These are phyloP conservation scores for Scheffersomyces ergatensis DNA, from an alignment of 805 yeast genomes.

Conservation along the genomic window DNA sequence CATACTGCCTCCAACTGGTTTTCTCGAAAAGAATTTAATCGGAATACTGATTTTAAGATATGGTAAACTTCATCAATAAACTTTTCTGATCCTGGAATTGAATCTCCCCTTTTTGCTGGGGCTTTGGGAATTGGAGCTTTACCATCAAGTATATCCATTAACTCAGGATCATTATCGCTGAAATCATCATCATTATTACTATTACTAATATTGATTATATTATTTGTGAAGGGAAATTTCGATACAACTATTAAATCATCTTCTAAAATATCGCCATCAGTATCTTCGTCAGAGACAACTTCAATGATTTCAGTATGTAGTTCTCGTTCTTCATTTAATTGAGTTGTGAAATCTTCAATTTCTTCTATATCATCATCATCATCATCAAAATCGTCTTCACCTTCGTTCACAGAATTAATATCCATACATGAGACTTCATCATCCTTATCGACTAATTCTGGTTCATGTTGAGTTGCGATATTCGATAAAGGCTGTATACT, in stretches of 20 bases:
- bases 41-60: conserved; percentile 58
- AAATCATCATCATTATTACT: conserved; percentile 16
- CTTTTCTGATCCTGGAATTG: conserved; percentile 34
- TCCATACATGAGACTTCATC: neutral
- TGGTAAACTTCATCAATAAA: conserved; percentile 72
- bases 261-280: conserved; percentile 22
- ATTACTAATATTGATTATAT: neutral
- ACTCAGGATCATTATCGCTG: conserved; percentile 35
- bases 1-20: conserved; percentile 87
- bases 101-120: conserved; percentile 10
- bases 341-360: conserved; percentile 27
- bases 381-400: conserved; percentile 1
- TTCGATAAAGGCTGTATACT: neutral
- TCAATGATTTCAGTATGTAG: conserved; percentile 31
- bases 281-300: conserved; percentile 35
- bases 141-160: conserved; percentile 16
- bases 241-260: conserved; percentile 10
- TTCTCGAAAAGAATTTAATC: conserved; percentile 64
- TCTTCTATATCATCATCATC: conserved; percentile 15
- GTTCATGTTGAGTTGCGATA: neutral
- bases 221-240: neutral
- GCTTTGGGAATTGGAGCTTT: conserved; percentile 14
- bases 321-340: conserved; percentile 40
- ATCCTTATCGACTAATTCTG: conserved; percentile 1
- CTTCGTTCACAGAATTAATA: neutral